phyloP scores from a whole-genome alignment of 768 basidiomycete genomes.

The Tricholoma furcatifolium region DNA sequence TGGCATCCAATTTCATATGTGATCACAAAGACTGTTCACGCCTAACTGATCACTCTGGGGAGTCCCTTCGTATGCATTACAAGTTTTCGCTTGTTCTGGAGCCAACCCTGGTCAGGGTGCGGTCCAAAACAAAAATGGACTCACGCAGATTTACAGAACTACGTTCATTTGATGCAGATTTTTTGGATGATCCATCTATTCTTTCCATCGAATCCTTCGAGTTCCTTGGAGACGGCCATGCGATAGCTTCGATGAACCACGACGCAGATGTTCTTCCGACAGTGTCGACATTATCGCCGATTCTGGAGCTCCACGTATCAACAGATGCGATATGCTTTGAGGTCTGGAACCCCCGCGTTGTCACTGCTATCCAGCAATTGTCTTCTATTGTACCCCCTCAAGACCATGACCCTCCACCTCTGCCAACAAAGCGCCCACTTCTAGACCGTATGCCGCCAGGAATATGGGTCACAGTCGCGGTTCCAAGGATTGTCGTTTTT shows the following conservation, averaged over 20 bases:
- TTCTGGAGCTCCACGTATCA: slow-evolving; percentile 45
- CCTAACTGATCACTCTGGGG: slow-evolving; percentile 32
- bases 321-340: slow-evolving; percentile 63
- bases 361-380: slow-evolving; percentile 53
- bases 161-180: slow-evolving; percentile 34
- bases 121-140: slow-evolving; percentile 30
- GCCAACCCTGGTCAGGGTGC: slow-evolving; percentile 55
- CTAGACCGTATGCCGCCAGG: slow-evolving; percentile 53
- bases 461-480: slow-evolving; percentile 50
- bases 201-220: slow-evolving; percentile 61
- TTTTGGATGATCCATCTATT: slow-evolving; percentile 46
- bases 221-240: slow-evolving; percentile 39
- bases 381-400: slow-evolving; percentile 35
- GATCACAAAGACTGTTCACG: slow-evolving; percentile 22
- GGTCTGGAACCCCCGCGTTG: slow-evolving; percentile 62
- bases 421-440: slow-evolving; percentile 20
- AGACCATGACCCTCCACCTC: slow-evolving; percentile 5
- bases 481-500: slow-evolving; percentile 64
- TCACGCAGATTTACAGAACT: slow-evolving; percentile 24
- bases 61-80: slow-evolving; percentile 45
- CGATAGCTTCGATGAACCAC: slow-evolving; percentile 50
- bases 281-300: slow-evolving; percentile 40
- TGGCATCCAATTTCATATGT: slow-evolving; percentile 40
- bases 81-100: slow-evolving; percentile 41
- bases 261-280: slow-evolving; percentile 38